Evolutionary conservation across 139 green algal species (phyloP).

Genomic region (Auxenochlorella pyrenoidosa): DNA sequence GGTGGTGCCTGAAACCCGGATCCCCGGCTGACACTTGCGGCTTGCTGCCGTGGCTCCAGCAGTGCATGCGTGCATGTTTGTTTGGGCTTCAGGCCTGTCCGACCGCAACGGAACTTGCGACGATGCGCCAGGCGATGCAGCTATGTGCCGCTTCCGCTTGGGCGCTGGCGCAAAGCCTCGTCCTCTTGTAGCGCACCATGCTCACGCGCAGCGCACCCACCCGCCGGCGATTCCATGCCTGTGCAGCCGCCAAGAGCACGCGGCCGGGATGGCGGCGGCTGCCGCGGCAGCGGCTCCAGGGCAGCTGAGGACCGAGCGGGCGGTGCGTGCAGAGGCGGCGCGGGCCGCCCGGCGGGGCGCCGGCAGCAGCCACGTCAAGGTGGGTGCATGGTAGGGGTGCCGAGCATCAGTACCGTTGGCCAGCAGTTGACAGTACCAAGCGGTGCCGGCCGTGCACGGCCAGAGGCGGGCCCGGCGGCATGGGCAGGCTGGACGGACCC

Average conservation of each 20-base stretch:
- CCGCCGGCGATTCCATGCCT: too few relatives aligned
- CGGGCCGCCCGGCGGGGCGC: background rate
- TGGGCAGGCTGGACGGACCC: too few relatives aligned
- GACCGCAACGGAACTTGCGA: background rate
- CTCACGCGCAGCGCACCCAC: too few relatives aligned
- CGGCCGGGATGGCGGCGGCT: background rate
- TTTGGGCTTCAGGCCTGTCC: too few relatives aligned
- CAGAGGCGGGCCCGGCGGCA: too few relatives aligned
- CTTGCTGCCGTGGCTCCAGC: background rate
- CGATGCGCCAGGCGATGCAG: too few relatives aligned
- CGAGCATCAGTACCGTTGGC: background rate
- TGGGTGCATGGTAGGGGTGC: background rate
- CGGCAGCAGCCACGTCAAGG: background rate
- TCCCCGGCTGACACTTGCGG: background rate
- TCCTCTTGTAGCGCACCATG: too few relatives aligned
- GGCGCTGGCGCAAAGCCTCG: too few relatives aligned
- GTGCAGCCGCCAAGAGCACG: background rate
- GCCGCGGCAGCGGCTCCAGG: too few relatives aligned
- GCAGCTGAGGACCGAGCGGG: background rate
- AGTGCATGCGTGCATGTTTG: background rate
- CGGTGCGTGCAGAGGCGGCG: background rate
- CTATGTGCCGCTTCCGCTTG: too few relatives aligned
- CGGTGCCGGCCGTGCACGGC: too few relatives aligned
- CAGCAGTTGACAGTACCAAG: background rate
- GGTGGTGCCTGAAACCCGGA: background rate